A percentile compares a stretch with the other conserved stretches of the same genome.
Conservation (phyloP, 2,329 filamentous ascomycete species). For the Stylonectria norvegica region DNA sequence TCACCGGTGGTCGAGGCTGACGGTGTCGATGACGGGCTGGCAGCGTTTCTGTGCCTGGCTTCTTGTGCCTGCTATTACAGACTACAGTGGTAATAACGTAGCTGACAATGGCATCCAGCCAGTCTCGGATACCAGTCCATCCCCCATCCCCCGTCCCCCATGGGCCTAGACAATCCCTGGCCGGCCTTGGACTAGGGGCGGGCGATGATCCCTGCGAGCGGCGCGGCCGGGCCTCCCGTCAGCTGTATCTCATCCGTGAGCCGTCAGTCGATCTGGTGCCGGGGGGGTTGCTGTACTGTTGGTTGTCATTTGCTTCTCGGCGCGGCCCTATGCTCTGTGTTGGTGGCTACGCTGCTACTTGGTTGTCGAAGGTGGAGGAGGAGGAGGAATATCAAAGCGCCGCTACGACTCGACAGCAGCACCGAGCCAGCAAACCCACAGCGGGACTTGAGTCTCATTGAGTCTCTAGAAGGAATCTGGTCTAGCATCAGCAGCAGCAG, state of each 20-base stretch:
- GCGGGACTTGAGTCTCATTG: constrained; percentile 15
- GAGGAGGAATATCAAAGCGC: too few species aligned
- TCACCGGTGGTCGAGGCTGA: constrained; percentile 15
- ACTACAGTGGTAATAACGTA: constrained; percentile 17
- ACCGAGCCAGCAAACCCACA: constrained; percentile 6
- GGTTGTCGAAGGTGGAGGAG: neutral
- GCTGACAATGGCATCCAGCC: constrained; percentile 12
- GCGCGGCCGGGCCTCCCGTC: constrained; percentile 23
- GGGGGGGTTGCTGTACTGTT: neutral
- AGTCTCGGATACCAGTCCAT: neutral
- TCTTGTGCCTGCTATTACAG: constrained; percentile 14
- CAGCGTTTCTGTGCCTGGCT: neutral
- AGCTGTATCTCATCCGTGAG: constrained; percentile 23
- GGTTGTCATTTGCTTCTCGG: constrained; percentile 2
- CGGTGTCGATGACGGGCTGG: too few species aligned
- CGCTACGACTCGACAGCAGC: constrained; percentile 11
- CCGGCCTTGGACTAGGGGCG: constrained; percentile 14
- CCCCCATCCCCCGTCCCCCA: constrained; percentile 8
- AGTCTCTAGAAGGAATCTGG: constrained; percentile 27
- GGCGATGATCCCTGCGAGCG: constrained; percentile 20
- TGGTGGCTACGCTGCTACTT: neutral
- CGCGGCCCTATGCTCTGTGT: constrained; percentile 4
- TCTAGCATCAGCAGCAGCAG: constrained; percentile 13
- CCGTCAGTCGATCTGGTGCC: constrained; percentile 25
- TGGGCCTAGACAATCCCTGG: constrained; percentile 17